Conservation (phyloP, 2,329 filamentous ascomycete species). For the Cladosporium colombiae region DNA sequence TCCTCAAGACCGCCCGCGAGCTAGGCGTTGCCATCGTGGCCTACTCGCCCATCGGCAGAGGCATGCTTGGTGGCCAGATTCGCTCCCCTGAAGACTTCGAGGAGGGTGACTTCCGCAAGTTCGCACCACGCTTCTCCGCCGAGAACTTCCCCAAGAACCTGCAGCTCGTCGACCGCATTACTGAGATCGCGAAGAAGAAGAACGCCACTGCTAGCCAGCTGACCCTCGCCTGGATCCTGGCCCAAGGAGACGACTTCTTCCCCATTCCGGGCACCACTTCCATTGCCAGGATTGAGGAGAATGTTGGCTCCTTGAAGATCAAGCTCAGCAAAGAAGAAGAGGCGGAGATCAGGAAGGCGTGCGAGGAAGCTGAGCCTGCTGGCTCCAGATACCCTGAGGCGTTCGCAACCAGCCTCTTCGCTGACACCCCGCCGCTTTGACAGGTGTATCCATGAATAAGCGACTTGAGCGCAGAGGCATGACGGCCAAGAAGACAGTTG, state of each 20-base stretch:
- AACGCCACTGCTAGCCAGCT: slow-evolving; percentile 58
- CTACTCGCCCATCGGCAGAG: slow-evolving; percentile 62
- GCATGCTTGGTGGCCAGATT: slow-evolving; percentile 57
- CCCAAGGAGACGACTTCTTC: slow-evolving; percentile 59
- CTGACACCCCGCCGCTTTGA: slow-evolving; percentile 16
- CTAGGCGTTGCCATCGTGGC: slow-evolving; percentile 60
- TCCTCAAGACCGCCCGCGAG: slow-evolving; percentile 59
- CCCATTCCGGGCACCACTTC: slow-evolving; percentile 57
- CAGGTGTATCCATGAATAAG: not conserved
- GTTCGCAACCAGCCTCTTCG: slow-evolving; percentile 24
- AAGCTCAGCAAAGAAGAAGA: slow-evolving; percentile 41
- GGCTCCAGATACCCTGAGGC: slow-evolving; percentile 44
- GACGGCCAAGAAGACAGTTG: not conserved
- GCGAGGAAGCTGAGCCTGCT: slow-evolving; percentile 36
- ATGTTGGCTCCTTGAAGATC: slow-evolving; percentile 40
- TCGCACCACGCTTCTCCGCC: slow-evolving; percentile 51
- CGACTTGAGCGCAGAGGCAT: not conserved
- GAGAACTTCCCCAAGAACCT: slow-evolving; percentile 61
- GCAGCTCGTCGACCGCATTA: slow-evolving; percentile 53
- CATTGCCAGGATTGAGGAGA: slow-evolving; percentile 49
- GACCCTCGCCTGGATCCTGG: slow-evolving; percentile 63
- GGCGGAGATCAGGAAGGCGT: slow-evolving; percentile 40
- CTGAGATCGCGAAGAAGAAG: slow-evolving; percentile 55
- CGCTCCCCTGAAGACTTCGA: slow-evolving; percentile 50
- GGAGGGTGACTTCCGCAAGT: slow-evolving; percentile 50